phyloP scores from a whole-genome alignment of 192 early-diverging fungal species.

The Gryganskiella cystojenkinii region DNA sequence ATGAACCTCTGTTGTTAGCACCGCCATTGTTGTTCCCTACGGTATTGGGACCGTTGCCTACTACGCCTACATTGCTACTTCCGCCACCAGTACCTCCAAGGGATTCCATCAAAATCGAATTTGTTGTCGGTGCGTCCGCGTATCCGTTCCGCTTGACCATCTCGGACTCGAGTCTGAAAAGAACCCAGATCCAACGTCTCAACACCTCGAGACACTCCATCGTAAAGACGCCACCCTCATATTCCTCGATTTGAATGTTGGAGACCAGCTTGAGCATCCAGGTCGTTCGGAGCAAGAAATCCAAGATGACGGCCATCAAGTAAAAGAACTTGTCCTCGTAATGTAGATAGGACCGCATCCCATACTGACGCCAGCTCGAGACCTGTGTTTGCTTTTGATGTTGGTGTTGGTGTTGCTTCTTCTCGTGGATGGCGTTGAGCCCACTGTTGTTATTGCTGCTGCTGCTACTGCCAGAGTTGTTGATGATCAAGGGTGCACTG shows the following conservation, averaged over 20 bases:
- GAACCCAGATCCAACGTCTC: constrained; percentile 94
- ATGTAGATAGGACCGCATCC: constrained; percentile 73
- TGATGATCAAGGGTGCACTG: not conserved
- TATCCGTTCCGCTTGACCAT: constrained; percentile 64
- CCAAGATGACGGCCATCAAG: constrained; percentile 80
- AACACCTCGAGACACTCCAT: constrained; percentile 86
- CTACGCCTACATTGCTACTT: not conserved
- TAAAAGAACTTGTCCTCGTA: constrained; percentile 76
- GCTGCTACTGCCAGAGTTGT: not conserved
- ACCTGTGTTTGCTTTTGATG: not conserved
- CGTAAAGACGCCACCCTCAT: constrained; percentile 79
- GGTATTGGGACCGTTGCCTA: no score
- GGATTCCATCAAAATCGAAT: not conserved
- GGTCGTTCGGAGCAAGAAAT: constrained; percentile 84
- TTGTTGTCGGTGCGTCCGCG: not conserved
- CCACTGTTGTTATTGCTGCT: no score
- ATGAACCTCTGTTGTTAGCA: not conserved
- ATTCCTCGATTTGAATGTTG: constrained; percentile 67
- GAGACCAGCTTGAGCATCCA: constrained; percentile 85
- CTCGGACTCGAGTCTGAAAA: constrained; percentile 90
- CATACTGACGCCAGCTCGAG: constrained; percentile 22
- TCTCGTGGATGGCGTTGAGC: not conserved
- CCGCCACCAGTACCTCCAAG: not conserved
- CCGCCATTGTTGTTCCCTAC: no score
- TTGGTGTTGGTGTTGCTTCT: constrained; percentile 1